These are phyloP conservation scores for Aquilaria malaccensis DNA, from an alignment of 345 rosid genomes.

Conservation along the genomic window DNA sequence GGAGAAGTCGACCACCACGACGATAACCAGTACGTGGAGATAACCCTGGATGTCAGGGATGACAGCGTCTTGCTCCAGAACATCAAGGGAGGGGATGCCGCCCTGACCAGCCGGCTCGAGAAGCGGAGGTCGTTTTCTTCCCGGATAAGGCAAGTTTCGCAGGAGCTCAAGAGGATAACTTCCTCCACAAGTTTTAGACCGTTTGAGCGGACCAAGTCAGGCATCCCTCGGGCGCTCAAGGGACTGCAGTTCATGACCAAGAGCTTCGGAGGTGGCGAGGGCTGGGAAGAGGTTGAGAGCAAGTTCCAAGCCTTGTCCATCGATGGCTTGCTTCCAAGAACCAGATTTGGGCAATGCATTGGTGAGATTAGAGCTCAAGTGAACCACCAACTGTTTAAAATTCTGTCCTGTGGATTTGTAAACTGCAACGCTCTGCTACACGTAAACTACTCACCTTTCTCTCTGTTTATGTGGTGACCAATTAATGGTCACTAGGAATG, in stretches of 20 bases:
- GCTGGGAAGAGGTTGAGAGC: conserved; percentile 53
- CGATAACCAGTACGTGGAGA: conserved; percentile 35
- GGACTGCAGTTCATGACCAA: conserved; percentile 58
- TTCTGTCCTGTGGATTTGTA: no score
- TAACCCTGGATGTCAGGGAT: conserved; percentile 45
- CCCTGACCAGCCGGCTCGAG: conserved; percentile 34
- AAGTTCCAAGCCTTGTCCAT: conserved; percentile 46
- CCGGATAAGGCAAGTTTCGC: conserved; percentile 44
- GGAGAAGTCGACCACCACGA: conserved; percentile 2
- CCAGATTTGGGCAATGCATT: conserved; percentile 66
- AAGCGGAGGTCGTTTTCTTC: conserved; percentile 33
- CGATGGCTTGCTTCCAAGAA: conserved; percentile 45
- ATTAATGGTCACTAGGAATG: conserved; percentile 44
- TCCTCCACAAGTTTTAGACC: conserved; percentile 30
- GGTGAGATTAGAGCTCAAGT: conserved; percentile 24
- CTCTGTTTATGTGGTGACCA: no score
- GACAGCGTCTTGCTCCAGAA: conserved; percentile 45
- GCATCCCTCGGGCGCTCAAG: conserved; percentile 57
- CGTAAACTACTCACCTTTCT: no score
- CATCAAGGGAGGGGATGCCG: conserved; percentile 36
- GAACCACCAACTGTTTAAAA: no score
- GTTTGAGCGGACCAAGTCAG: conserved; percentile 51
- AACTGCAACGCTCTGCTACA: no score
- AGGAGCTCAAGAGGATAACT: conserved; percentile 44
- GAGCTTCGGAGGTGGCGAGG: conserved; percentile 32